Conservation (phyloP, 2,329 filamentous ascomycete species). For the Aspergillus sp. region DNA sequence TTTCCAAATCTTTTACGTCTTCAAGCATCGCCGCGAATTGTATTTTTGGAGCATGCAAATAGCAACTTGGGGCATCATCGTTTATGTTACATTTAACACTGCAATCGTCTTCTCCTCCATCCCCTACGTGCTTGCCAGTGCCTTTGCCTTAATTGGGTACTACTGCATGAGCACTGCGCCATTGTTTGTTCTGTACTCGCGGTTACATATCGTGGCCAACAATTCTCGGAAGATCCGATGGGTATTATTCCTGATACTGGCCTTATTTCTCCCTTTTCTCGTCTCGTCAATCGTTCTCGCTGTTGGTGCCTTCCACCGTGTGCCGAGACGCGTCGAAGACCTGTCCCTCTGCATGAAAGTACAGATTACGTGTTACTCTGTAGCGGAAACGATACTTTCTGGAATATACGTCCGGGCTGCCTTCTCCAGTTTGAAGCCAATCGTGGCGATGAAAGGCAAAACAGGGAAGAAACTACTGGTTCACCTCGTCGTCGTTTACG, state of each 20-base stretch:
- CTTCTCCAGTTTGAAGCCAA: constrained; percentile 24
- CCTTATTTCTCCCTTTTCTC: constrained; percentile 27
- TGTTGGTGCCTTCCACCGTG: constrained; percentile 22
- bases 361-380: constrained; percentile 43
- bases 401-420: constrained; percentile 45
- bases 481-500: constrained; percentile 38
- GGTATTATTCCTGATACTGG: constrained; percentile 36
- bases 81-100: background rate
- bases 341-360: constrained; percentile 39
- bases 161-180: background rate
- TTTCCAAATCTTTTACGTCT: constrained; percentile 36
- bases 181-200: constrained; percentile 36
- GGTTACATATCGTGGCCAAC: constrained; percentile 36
- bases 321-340: constrained; percentile 6
- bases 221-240: constrained; percentile 24
- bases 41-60: constrained; percentile 42
- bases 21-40: constrained; percentile 33
- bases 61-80: constrained; percentile 29
- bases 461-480: constrained; percentile 32
- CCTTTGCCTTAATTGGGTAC: background rate
- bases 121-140: background rate
- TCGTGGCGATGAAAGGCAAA: constrained; percentile 35
- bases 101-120: background rate
- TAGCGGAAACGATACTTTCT: constrained; percentile 46
- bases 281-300: constrained; percentile 30